Evolutionary conservation across 2,329 filamentous ascomycete genomes (phyloP), one percentile per base, ranked within the genome.

Genomic region (Pseudogymnoascus sp.): DNA sequence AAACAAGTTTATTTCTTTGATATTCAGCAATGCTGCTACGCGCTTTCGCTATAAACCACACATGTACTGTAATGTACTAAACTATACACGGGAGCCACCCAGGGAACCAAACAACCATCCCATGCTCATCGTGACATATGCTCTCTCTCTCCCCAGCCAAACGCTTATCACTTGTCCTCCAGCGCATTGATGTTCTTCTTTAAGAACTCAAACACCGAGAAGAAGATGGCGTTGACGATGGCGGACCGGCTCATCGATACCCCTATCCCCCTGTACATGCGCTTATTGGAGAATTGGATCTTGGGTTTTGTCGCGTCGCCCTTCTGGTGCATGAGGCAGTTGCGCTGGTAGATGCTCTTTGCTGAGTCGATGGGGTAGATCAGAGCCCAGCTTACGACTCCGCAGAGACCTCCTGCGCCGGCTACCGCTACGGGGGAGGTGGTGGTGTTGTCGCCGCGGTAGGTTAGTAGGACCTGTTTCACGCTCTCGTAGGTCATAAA

Each of bases 401-500:
- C 91, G 73, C 91, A 95, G 62, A 93, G 78, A 23, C 88, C 91
- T 62, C 91, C 91, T 19, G 91, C 89, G 59, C 88, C 80, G 13
- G 93, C 83, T 33, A 95, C 90, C 15, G 90, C 88, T 62, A 90
- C 74, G n/a, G 90, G 89, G 70, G 89, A 89, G 59, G 88, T 90
- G n/a, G 89, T 86, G 7, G 87, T 86, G 65, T 83, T 83, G 67
- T 89, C 88, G 59, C 88, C 83, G 44, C 83, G 85, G 67, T 89
- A 85, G 15, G 90, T 91, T 19, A 88, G 90, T 67, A 92, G 82
- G 23, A 93, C 77, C 74, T 95, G 90, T 73, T 96, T 96, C 69
- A 86, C 85, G 73, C 89, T 92, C 75, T 96, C 91, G 74, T 96
- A 96, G 31, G 91, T 93, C 77, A 90, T 90, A 72, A 96, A 96